Evolutionary conservation across 2,329 filamentous ascomycete genomes (phyloP).

Genomic region (Penicillium sclerotiorum): DNA sequence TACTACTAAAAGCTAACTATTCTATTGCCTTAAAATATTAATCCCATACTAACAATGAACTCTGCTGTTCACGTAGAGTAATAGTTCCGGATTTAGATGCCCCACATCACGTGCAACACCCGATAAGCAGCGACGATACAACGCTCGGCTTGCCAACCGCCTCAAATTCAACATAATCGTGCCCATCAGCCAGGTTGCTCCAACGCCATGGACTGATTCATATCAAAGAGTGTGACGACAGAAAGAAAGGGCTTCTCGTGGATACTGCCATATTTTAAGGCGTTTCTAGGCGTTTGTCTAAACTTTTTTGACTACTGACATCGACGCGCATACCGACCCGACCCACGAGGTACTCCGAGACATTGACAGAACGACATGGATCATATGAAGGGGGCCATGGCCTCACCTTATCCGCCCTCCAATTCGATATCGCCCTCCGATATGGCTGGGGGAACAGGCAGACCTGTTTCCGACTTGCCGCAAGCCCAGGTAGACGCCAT

Average conservation of each 20-base stretch:
- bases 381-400: slow-evolving; percentile 21
- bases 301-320: neutral
- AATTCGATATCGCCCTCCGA: slow-evolving; percentile 36
- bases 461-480: slow-evolving; percentile 43
- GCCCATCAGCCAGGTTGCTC: slow-evolving; percentile 4
- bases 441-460: slow-evolving; percentile 25
- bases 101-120: slow-evolving; percentile 26
- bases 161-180: slow-evolving; percentile 15
- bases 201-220: neutral
- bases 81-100: slow-evolving; percentile 20
- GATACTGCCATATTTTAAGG: neutral
- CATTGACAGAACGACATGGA: neutral
- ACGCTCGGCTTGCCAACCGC: slow-evolving; percentile 12
- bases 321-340: slow-evolving; percentile 7
- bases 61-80: neutral
- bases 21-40: too few species aligned
- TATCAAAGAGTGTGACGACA: neutral
- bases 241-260: neutral
- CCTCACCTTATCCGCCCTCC: slow-evolving; percentile 34
- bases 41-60: neutral
- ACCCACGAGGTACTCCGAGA: slow-evolving; percentile 7
- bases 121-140: slow-evolving; percentile 18
- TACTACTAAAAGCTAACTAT: too few species aligned
- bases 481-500: slow-evolving; percentile 52
- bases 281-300: neutral